These are phyloP conservation scores for Pharnaceum exiguum DNA, from an alignment of 148 eudicot species.

Conservation along the genomic window DNA sequence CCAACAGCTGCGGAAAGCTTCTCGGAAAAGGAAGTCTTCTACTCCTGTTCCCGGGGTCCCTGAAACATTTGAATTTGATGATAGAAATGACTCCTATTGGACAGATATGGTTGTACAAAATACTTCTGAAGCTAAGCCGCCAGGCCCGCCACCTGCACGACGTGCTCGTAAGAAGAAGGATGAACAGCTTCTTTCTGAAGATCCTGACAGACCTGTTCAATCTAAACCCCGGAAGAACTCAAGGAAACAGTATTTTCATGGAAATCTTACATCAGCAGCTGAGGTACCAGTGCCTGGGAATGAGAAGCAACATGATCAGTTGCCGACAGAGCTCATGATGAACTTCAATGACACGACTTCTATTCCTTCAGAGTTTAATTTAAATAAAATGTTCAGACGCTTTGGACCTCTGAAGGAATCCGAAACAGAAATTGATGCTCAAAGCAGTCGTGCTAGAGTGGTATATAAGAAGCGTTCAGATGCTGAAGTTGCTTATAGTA, in stretches of 20 bases:
- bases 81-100: slow-evolving; percentile 91
- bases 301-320: slow-evolving; percentile 34
- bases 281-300: slow-evolving; percentile 29
- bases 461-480: slow-evolving; percentile 77
- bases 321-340: slow-evolving; percentile 70
- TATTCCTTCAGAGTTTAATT: slow-evolving; percentile 63
- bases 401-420: slow-evolving; percentile 83
- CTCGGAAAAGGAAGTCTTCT: slow-evolving; percentile 55
- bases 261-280: slow-evolving; percentile 26
- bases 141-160: too few species aligned
- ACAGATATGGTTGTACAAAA: slow-evolving; percentile 83
- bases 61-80: slow-evolving; percentile 82
- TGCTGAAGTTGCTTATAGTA: slow-evolving; percentile 87
- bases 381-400: slow-evolving; percentile 74
- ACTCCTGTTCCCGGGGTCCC: slow-evolving; percentile 30
- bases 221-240: slow-evolving; percentile 41
- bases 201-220: slow-evolving; percentile 39
- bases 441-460: slow-evolving; percentile 68
- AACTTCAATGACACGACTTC: slow-evolving; percentile 53
- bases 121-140: slow-evolving; percentile 55
- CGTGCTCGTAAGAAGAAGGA: slow-evolving; percentile 42
- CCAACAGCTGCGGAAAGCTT: slow-evolving; percentile 33
- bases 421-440: slow-evolving; percentile 68
- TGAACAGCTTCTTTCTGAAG: slow-evolving; percentile 30
- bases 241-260: slow-evolving; percentile 48